Conservation (phyloP, 257 asterid species). For the Fraxinus quadrangulata region DNA sequence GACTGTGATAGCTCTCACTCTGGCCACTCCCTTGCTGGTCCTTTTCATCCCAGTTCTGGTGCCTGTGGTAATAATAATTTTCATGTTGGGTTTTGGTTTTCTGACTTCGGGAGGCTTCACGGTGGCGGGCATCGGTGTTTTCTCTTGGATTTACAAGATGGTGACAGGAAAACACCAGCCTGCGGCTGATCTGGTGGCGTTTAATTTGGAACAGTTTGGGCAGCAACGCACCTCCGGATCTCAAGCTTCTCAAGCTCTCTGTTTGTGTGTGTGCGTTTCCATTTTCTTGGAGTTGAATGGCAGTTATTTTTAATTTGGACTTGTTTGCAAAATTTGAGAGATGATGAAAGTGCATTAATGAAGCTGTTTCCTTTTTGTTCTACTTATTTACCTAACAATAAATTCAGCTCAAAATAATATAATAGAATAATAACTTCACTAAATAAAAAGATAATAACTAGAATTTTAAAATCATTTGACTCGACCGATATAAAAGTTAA, state of each 20-base stretch:
- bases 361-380: too few species aligned
- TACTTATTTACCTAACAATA: too few species aligned
- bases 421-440: too few species aligned
- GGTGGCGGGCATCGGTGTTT: constrained; percentile 62
- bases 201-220: constrained; percentile 51
- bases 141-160: constrained; percentile 72
- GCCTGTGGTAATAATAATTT: constrained; percentile 53
- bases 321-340: too few species aligned
- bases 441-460: too few species aligned
- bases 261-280: neutral
- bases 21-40: constrained; percentile 74
- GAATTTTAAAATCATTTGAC: too few species aligned
- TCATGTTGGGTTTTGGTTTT: constrained; percentile 48
- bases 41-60: constrained; percentile 82
- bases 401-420: too few species aligned
- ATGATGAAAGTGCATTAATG: too few species aligned
- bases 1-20: constrained; percentile 63
- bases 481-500: too few species aligned
- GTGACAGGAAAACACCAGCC: constrained; percentile 62
- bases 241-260: neutral
- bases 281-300: neutral
- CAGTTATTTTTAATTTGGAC: too few species aligned
- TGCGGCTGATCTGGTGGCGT: constrained; percentile 56
- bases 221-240: constrained; percentile 23
- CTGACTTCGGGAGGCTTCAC: constrained; percentile 77